Evolutionary conservation across 2,329 filamentous ascomycete species (phyloP), one percentile per base, ranked within the genome.

Genomic region (Penicillium polonicum): DNA sequence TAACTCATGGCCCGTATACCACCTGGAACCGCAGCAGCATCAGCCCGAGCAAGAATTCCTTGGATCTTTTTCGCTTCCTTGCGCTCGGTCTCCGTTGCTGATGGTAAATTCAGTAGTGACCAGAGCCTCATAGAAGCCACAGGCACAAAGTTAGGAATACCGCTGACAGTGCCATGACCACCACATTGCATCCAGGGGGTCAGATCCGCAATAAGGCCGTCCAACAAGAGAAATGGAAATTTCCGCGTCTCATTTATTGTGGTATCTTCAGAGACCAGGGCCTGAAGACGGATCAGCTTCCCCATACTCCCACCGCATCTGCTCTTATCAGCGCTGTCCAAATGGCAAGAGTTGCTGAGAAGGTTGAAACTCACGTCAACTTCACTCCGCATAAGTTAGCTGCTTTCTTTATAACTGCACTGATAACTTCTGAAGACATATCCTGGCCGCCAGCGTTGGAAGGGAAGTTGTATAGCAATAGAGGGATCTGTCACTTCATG

Each of bases 111-210:
- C 35, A 66, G 61, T 25, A 68, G 55, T 35, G 39, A 27, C 65
- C 64, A 67, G 9, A 68, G 58, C 36, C 63, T 59, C 63, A 65
- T 60, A 6, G 63, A 64, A n/a, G 65, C 61, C 25, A 50, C 46
- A 2, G 65, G 65, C 9, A 63, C 64, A 58, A 68, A 66, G 36
- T 68, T 68, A 4, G 64, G 63, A 29, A 67, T 65, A 4, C 65
- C 65, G 49, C 64, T 67, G 10, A 65, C 65, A 31, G 65, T 66
- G 13, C 65, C 65, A 57, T 68, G 65, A 10, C 65, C 65, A 31
- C 61, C 65, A 52, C 61, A 65, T 57, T 65, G 54, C 61, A 65
- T 60, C 65, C 65, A 68, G 8, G 65, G 65, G 7, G 63, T 66
- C 17, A 68, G 50, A 50, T 68, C 65, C 4, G 65, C 65, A 49